Evolutionary conservation across 768 basidiomycete genomes (phyloP).

Genomic region (Lactarius sanguifluus): DNA sequence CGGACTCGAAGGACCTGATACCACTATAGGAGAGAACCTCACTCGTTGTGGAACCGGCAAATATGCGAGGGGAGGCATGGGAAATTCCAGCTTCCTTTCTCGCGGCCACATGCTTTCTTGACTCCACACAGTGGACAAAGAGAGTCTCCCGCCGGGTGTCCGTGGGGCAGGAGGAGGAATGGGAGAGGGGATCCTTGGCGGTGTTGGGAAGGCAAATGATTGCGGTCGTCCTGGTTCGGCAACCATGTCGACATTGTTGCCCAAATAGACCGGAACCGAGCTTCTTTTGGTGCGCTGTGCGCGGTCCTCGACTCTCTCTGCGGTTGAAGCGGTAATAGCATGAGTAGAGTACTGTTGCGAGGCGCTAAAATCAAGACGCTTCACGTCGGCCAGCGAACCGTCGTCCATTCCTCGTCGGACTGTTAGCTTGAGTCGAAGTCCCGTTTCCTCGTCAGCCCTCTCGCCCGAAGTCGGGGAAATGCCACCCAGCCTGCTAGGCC

Average conservation of each 20-base stretch:
- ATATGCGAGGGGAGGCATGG: slow-evolving; percentile 14
- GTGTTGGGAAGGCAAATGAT: not conserved
- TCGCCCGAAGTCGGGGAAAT: slow-evolving; percentile 3
- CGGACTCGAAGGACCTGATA: not conserved
- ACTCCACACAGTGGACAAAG: slow-evolving; percentile 23
- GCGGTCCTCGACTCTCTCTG: slow-evolving; percentile 1
- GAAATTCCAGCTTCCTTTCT: slow-evolving; percentile 12
- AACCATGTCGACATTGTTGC: not conserved
- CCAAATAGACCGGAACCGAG: not conserved
- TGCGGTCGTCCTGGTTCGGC: not conserved
- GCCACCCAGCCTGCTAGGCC: slow-evolving; percentile 22
- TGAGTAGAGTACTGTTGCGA: not conserved
- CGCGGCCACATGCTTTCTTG: slow-evolving; percentile 25
- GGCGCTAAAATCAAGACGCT: not conserved
- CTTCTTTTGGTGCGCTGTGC: not conserved
- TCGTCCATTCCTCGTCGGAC: not conserved
- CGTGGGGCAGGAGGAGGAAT: not conserved
- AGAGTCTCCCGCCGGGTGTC: not conserved
- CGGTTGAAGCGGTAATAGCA: not conserved
- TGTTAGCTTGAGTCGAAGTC: slow-evolving; percentile 3
- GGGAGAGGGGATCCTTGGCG: not conserved
- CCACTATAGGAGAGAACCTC: not conserved
- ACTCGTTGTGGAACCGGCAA: slow-evolving; percentile 8
- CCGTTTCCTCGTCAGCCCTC: slow-evolving; percentile 1
- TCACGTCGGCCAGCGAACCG: not conserved